A percentile compares a stretch with the other conserved stretches of the same genome.
Conservation (phyloP, 108 stramenopile genomes). For the Discostella stelligeroides region DNA sequence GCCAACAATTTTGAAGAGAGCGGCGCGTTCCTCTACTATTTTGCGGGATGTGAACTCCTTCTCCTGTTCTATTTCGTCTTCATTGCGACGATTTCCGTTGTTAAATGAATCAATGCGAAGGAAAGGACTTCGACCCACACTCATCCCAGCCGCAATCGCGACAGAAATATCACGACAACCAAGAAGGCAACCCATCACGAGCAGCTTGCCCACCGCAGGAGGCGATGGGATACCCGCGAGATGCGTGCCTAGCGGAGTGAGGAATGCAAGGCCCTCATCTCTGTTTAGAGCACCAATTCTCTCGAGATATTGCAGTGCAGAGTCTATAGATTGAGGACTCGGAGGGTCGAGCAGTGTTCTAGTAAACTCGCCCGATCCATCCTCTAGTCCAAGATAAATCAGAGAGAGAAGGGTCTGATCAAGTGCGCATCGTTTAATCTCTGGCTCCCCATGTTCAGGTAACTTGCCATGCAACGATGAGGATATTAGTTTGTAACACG, state of each 20-base stretch:
- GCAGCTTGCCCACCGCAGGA: constrained; percentile 77
- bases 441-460: constrained; percentile 73
- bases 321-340: constrained; percentile 52
- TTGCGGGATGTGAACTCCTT: constrained; percentile 17
- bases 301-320: constrained; percentile 63
- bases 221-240: constrained; percentile 87
- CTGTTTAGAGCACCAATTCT: constrained; percentile 62
- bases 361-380: constrained; percentile 69
- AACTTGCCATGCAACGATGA: constrained; percentile 52
- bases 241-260: constrained; percentile 83
- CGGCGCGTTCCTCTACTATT: constrained; percentile 58
- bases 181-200: constrained; percentile 81
- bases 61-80: constrained; percentile 30
- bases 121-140: constrained; percentile 76
- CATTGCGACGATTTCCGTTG: constrained; percentile 7
- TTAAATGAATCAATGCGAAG: constrained; percentile 53
- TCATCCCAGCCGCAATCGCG: constrained; percentile 86
- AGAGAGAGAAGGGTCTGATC: constrained; percentile 84
- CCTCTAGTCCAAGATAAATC: constrained; percentile 79
- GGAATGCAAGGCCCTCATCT: constrained; percentile 20
- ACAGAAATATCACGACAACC: constrained; percentile 78
- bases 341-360: constrained; percentile 76
- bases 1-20: constrained; percentile 72
- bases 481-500: constrained; percentile 88
- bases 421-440: constrained; percentile 79